Conservation (phyloP, 176 grass and related monocot genomes). For the Rhynchospora pubera region DNA sequence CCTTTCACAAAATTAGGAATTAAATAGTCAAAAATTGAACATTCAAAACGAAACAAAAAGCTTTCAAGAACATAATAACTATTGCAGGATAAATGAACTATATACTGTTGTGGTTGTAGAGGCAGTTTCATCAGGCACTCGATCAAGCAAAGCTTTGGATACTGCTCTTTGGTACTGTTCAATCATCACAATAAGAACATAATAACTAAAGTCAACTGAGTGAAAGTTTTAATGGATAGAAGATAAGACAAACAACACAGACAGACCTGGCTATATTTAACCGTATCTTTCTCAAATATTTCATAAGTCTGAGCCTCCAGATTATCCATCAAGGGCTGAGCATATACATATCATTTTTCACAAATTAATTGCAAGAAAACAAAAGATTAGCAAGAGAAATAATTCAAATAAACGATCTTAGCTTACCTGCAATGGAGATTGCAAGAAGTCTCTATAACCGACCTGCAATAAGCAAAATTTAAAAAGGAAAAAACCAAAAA, state of each 20-base stretch:
- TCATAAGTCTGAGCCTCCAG: constrained; percentile 99
- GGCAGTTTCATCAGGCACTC: constrained; percentile 63
- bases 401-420: constrained; percentile 8
- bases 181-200: background rate
- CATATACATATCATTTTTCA: background rate
- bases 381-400: constrained; percentile 6
- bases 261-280: constrained; percentile 92
- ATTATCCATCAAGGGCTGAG: constrained; percentile 99
- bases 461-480: constrained; percentile 36
- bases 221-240: background rate
- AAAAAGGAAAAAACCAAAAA: constrained; percentile 6
- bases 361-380: background rate
- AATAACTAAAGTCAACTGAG: background rate
- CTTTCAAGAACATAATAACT: background rate
- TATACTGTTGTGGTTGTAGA: constrained; percentile 56
- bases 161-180: constrained; percentile 92
- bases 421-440: constrained; percentile 94
- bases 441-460: constrained; percentile 92
- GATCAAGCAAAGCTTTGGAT: constrained; percentile 87
- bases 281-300: constrained; percentile 93
- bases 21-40: background rate
- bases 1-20: constrained; percentile 38
- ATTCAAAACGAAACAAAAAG: constrained; percentile 14
- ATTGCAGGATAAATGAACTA: constrained; percentile 16
- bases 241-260: background rate